Conservation (phyloP, 1,139 yeast genomes). For the Candida neerlandica region DNA sequence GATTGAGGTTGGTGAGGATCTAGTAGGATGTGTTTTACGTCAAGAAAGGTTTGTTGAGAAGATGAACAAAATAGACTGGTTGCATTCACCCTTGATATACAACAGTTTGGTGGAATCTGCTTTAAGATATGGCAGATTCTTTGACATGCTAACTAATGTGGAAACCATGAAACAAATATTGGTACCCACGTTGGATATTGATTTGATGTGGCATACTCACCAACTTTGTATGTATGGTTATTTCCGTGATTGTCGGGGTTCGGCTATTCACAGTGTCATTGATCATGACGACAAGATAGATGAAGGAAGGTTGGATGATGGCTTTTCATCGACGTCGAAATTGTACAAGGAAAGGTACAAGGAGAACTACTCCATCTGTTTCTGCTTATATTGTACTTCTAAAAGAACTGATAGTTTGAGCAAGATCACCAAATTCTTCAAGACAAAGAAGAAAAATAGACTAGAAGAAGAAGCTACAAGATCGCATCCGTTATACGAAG, state of each 20-base stretch:
- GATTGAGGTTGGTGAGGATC: slow-evolving; percentile 26
- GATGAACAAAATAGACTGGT: slow-evolving; percentile 33
- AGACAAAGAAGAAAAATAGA: slow-evolving; percentile 1
- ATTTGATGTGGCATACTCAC: slow-evolving; percentile 44
- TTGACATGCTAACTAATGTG: slow-evolving; percentile 13
- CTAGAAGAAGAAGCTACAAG: not conserved
- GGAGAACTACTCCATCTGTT: slow-evolving; percentile 19
- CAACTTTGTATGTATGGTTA: slow-evolving; percentile 31
- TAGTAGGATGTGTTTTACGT: slow-evolving; percentile 32
- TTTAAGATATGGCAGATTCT: slow-evolving; percentile 29
- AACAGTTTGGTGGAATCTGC: slow-evolving; percentile 24
- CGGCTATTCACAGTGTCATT: slow-evolving; percentile 13
- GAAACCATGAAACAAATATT: slow-evolving; percentile 16
- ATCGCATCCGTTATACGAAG: slow-evolving; percentile 3
- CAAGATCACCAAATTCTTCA: slow-evolving; percentile 3
- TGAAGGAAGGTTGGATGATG: slow-evolving; percentile 12
- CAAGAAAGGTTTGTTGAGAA: slow-evolving; percentile 34
- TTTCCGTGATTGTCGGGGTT: slow-evolving; percentile 21
- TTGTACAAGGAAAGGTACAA: slow-evolving; percentile 14
- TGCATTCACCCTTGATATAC: slow-evolving; percentile 23
- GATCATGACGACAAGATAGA: slow-evolving; percentile 20
- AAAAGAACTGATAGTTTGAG: slow-evolving; percentile 2
- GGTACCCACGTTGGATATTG: slow-evolving; percentile 43
- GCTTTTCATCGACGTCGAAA: slow-evolving; percentile 18
- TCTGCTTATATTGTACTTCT: slow-evolving; percentile 18